Evolutionary conservation across 805 yeast genomes (phyloP).

Genomic region (Yarrowia sp.): DNA sequence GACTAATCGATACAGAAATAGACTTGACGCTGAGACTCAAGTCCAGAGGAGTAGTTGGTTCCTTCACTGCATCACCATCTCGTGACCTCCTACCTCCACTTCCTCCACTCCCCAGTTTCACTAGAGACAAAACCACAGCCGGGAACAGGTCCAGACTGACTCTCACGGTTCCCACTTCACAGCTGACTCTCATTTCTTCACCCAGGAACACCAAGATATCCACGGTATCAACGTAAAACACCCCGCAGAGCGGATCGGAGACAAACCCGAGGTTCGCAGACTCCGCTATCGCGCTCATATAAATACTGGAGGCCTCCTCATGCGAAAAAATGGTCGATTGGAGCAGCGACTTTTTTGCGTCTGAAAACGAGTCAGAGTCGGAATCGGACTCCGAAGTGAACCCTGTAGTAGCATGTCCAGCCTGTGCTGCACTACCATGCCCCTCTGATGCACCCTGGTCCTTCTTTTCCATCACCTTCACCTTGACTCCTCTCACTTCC

Average conservation of each 20-base stretch:
- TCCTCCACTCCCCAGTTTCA: conserved; percentile 10
- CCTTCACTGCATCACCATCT: background rate
- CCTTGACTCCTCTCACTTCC: conserved; percentile 12
- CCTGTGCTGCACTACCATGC: background rate
- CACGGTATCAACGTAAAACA: conserved; percentile 8
- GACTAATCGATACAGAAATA: conserved; percentile 1
- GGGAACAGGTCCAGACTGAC: conserved; percentile 34
- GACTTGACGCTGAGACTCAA: conserved; percentile 5
- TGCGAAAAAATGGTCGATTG: conserved; percentile 69
- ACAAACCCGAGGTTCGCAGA: conserved; percentile 5
- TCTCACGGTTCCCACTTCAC: conserved; percentile 8
- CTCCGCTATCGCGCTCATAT: conserved; percentile 75
- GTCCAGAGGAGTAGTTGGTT: background rate
- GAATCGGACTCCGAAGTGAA: conserved; percentile 19
- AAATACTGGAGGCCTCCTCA: conserved; percentile 72
- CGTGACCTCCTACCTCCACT: background rate
- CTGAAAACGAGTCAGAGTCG: conserved; percentile 41
- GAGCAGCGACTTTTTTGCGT: conserved; percentile 43
- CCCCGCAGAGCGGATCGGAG: background rate
- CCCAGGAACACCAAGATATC: conserved; percentile 22
- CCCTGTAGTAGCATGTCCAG: background rate
- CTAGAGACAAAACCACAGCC: background rate
- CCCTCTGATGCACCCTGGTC: no score
- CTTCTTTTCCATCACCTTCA: conserved; percentile 5
- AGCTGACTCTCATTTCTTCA: conserved; percentile 14